These are phyloP conservation scores for Leccinum huronense DNA, from an alignment of 1,284 basidiomycete species.

Conservation along the genomic window DNA sequence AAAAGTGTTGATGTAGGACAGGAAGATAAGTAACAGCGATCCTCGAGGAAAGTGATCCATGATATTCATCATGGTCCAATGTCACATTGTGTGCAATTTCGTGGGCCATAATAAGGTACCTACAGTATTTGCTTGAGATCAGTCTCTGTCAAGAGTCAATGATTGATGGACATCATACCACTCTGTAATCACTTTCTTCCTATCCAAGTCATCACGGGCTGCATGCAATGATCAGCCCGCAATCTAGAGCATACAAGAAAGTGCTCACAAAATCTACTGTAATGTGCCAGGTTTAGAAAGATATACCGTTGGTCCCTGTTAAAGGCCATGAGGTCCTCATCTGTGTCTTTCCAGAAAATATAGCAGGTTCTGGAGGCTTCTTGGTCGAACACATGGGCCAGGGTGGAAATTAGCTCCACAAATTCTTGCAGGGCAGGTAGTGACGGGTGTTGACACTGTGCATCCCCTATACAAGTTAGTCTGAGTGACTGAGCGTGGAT, in stretches of 20 bases:
- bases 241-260: background rate
- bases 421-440: constrained; percentile 4
- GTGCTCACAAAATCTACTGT: constrained; percentile 13
- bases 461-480: background rate
- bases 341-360: constrained; percentile 27
- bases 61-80: constrained; percentile 23
- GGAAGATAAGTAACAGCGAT: constrained; percentile 12
- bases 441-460: constrained; percentile 5
- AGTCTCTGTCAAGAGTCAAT: background rate
- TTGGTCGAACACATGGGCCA: constrained; percentile 15
- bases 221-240: background rate
- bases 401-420: constrained; percentile 4
- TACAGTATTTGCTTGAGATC: background rate
- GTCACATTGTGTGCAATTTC: constrained; percentile 26
- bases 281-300: constrained; percentile 29
- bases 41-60: constrained; percentile 21
- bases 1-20: background rate
- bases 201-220: constrained; percentile 8
- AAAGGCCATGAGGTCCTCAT: constrained; percentile 29
- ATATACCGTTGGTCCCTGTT: constrained; percentile 24
- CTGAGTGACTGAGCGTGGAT: background rate
- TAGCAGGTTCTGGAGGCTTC: constrained; percentile 10
- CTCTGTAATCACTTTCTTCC: constrained; percentile 11
- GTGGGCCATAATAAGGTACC: constrained; percentile 30
- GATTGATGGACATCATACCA: constrained; percentile 11